phyloP scores from a whole-genome alignment of 1,284 basidiomycete genomes.

The Trichosporon sp. region DNA sequence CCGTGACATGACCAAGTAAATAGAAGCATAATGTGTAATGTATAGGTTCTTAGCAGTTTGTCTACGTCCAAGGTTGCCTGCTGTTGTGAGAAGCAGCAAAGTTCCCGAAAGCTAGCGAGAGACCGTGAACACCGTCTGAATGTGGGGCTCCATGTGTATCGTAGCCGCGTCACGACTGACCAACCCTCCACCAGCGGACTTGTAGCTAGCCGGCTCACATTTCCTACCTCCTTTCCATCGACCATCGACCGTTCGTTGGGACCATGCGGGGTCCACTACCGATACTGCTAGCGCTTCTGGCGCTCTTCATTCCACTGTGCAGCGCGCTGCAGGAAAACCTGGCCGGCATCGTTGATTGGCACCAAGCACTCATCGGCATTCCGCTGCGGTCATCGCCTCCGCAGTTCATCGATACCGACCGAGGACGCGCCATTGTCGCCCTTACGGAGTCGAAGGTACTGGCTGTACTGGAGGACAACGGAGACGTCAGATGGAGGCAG shows the following conservation, averaged over 20 bases:
- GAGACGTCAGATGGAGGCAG: slow-evolving; percentile 51
- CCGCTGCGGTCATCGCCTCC: slow-evolving; percentile 53
- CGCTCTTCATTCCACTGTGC: slow-evolving; percentile 7
- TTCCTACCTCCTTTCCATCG: not conserved
- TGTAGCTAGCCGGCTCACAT: not conserved
- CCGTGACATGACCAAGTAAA: slow-evolving; percentile 35
- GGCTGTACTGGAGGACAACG: slow-evolving; percentile 67
- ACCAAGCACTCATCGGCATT: slow-evolving; percentile 66
- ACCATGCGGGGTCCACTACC: not conserved
- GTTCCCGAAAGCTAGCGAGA: too few relatives aligned
- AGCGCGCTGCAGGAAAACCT: slow-evolving; percentile 35
- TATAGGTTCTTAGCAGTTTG: not conserved
- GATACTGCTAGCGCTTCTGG: not conserved
- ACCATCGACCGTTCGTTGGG: not conserved
- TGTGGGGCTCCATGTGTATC: not conserved
- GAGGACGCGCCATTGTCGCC: slow-evolving; percentile 48
- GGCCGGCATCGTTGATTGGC: slow-evolving; percentile 80
- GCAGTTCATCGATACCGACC: slow-evolving; percentile 26
- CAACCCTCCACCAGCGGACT: not conserved
- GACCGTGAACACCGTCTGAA: too few relatives aligned
- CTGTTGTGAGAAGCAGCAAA: too few relatives aligned
- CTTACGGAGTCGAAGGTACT: slow-evolving; percentile 73
- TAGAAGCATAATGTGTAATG: slow-evolving; percentile 3
- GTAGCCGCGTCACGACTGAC: not conserved
- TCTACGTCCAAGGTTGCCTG: too few relatives aligned